Evolutionary conservation across 495 filamentous ascomycete species (phyloP).

Genomic region (Pyrenopolyporus hunteri): DNA sequence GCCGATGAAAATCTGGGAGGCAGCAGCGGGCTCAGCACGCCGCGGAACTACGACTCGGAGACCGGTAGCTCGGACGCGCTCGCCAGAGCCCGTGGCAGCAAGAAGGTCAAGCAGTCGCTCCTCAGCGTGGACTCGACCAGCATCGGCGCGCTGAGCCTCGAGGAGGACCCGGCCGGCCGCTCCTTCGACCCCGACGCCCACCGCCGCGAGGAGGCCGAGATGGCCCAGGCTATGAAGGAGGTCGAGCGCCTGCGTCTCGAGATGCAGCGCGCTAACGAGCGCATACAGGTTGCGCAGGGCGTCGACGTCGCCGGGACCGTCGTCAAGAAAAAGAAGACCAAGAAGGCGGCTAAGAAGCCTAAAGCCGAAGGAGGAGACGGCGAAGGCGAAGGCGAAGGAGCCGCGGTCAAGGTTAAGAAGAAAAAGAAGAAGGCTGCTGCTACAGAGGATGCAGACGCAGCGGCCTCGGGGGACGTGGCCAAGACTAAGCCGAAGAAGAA

Average conservation of each 20-base stretch:
- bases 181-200: constrained; percentile 57
- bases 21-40: constrained; percentile 48
- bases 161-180: constrained; percentile 48
- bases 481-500: constrained; percentile 49
- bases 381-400: constrained; percentile 22
- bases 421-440: constrained; percentile 58
- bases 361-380: constrained; percentile 49
- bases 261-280: constrained; percentile 90
- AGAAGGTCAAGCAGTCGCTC: constrained; percentile 58
- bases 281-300: constrained; percentile 73
- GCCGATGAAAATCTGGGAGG: constrained; percentile 63
- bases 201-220: constrained; percentile 76
- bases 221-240: constrained; percentile 81
- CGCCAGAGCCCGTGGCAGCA: constrained; percentile 43
- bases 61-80: constrained; percentile 47
- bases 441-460: constrained; percentile 30
- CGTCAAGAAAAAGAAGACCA: constrained; percentile 73
- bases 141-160: constrained; percentile 68
- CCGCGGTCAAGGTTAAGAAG: constrained; percentile 36
- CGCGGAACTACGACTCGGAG: constrained; percentile 53
- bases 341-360: constrained; percentile 44
- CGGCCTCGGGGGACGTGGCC: constrained; percentile 18
- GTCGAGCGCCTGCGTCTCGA: constrained; percentile 83
- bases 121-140: constrained; percentile 86
- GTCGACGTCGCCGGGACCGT: constrained; percentile 72